These are phyloP conservation scores for Nematodospora valgi DNA, from an alignment of 805 yeast species.

Conservation along the genomic window DNA sequence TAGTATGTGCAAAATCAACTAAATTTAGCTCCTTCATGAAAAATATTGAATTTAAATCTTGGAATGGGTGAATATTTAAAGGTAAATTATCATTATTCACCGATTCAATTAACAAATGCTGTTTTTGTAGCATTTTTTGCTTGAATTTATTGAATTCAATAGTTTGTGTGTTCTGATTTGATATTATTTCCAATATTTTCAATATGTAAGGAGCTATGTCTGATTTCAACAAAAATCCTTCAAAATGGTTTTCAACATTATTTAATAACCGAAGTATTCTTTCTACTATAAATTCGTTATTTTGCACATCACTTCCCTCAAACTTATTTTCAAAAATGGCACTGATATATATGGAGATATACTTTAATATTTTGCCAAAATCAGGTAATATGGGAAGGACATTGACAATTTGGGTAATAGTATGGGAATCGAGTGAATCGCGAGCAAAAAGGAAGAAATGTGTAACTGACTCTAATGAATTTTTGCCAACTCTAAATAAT, in stretches of 20 bases:
- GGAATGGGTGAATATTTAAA: constrained; percentile 17
- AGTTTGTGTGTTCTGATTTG: constrained; percentile 1
- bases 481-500: constrained; percentile 3
- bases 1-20: constrained; percentile 55
- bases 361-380: constrained; percentile 26
- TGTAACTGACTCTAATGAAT: constrained; percentile 64
- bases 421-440: constrained; percentile 10
- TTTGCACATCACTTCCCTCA: constrained; percentile 16
- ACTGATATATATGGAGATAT: constrained; percentile 8
- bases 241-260: constrained; percentile 55
- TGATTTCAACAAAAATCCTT: constrained; percentile 68
- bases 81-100: background rate
- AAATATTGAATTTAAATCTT: constrained; percentile 34
- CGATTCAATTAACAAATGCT: constrained; percentile 33
- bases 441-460: constrained; percentile 57
- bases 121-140: constrained; percentile 48
- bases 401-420: constrained; percentile 18
- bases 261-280: constrained; percentile 53
- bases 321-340: constrained; percentile 9
- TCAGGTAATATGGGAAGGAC: constrained; percentile 35
- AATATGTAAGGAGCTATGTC: constrained; percentile 57
- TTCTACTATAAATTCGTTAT: constrained; percentile 34
- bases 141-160: constrained; percentile 50
- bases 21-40: constrained; percentile 54
- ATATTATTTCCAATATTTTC: constrained; percentile 46